Evolutionary conservation across 2,329 filamentous ascomycete species (phyloP).

Genomic region (Cucurbitaria berberidis): DNA sequence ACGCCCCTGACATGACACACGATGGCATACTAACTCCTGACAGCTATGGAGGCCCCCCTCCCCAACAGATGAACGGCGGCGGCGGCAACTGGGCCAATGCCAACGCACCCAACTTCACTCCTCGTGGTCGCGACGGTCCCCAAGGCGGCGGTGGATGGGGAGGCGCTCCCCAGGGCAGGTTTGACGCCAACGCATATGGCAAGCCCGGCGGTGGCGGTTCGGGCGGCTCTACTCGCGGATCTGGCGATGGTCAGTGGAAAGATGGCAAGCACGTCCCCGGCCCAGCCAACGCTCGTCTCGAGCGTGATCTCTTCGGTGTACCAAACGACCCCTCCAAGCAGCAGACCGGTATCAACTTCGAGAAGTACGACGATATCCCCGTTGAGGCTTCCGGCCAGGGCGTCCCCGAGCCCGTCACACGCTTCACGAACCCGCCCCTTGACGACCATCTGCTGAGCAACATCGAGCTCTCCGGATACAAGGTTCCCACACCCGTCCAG

Average conservation of each 20-base stretch:
- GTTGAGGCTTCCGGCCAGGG: constrained; percentile 95
- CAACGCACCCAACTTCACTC: constrained; percentile 64
- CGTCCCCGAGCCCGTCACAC: constrained; percentile 87
- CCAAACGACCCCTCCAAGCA: constrained; percentile 93
- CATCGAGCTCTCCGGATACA: constrained; percentile 93
- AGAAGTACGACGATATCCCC: constrained; percentile 99
- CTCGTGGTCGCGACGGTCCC: constrained; percentile 49
- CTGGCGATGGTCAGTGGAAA: constrained; percentile 94
- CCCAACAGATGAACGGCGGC: constrained; percentile 59
- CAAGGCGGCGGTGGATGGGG: constrained; percentile 48
- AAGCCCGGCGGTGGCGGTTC: constrained; percentile 59
- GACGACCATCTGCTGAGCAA: constrained; percentile 93
- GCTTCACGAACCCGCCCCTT: constrained; percentile 92
- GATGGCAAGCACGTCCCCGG: constrained; percentile 96
- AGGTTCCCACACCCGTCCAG: constrained; percentile 94
- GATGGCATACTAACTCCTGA: constrained; percentile 22
- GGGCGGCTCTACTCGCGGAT: constrained; percentile 71
- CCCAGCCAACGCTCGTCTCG: constrained; percentile 82
- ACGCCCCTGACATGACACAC: constrained; percentile 3
- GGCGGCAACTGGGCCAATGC: constrained; percentile 63
- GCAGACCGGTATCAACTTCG: constrained; percentile 98
- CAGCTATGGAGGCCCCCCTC: constrained; percentile 42
- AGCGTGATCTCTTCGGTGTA: constrained; percentile 94
- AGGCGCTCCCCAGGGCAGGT: constrained; percentile 52
- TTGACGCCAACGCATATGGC: constrained; percentile 70